These are phyloP conservation scores for Lasiodiplodia hormozganensis DNA, from an alignment of 2,329 filamentous ascomycete species.

Conservation along the genomic window DNA sequence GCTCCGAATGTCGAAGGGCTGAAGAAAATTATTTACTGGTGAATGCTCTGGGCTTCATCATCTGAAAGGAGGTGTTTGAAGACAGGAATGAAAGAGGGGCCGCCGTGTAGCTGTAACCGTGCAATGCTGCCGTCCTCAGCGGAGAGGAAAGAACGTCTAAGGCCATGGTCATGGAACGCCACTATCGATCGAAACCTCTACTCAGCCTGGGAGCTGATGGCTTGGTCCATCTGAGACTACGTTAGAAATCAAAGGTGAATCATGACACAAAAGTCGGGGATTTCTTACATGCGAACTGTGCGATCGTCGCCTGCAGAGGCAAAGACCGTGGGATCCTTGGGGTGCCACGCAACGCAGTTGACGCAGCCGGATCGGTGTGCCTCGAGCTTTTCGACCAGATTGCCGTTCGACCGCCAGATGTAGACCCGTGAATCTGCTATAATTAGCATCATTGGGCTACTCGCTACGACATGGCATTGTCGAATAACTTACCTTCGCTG, in stretches of 20 bases:
- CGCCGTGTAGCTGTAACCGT: conserved; percentile 9
- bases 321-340: conserved; percentile 80
- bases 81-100: conserved; percentile 16
- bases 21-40: conserved; percentile 19
- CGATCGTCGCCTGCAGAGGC: conserved; percentile 90
- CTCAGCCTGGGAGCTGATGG: neutral
- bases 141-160: conserved; percentile 16
- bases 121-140: conserved; percentile 14
- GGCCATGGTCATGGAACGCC: conserved; percentile 1
- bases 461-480: neutral
- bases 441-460: conserved; percentile 14
- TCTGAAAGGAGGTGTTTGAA: neutral
- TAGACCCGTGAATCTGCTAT: conserved; percentile 71
- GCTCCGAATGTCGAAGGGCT: neutral
- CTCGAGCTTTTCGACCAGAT: conserved; percentile 75
- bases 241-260: neutral
- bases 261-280: neutral
- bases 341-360: conserved; percentile 91
- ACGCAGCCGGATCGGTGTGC: conserved; percentile 79
- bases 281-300: conserved; percentile 76
- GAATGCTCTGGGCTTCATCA: conserved; percentile 6
- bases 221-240: conserved; percentile 12
- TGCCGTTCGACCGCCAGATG: conserved; percentile 89
- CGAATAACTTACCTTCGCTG: conserved; percentile 73
- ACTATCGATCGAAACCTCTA: conserved; percentile 21